phyloP scores from a whole-genome alignment of 495 filamentous ascomycete species.

The Penicillium cosmopolitanum region DNA sequence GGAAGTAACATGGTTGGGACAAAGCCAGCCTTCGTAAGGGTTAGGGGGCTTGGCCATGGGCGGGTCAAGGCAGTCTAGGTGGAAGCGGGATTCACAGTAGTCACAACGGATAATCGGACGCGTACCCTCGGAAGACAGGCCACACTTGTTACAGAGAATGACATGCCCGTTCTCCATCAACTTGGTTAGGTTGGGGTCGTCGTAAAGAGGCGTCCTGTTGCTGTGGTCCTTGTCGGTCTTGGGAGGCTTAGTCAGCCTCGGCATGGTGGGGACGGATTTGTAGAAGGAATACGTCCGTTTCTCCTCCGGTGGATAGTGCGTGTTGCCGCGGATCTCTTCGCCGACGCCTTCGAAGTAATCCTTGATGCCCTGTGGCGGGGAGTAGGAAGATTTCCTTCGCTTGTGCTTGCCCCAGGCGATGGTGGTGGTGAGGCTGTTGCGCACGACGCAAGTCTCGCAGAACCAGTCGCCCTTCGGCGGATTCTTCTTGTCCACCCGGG shows the following conservation, averaged over 20 bases:
- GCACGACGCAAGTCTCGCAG: slow-evolving; percentile 72
- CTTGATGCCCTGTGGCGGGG: slow-evolving; percentile 66
- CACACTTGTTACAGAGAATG: slow-evolving; percentile 73
- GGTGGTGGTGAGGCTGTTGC: slow-evolving; percentile 60
- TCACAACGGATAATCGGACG: slow-evolving; percentile 78
- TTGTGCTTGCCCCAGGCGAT: slow-evolving; percentile 58
- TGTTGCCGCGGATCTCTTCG: slow-evolving; percentile 15
- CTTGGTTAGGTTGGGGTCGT: slow-evolving; percentile 51
- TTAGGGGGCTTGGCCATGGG: slow-evolving; percentile 77
- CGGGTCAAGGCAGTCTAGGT: slow-evolving; percentile 88
- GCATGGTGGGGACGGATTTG: slow-evolving; percentile 31
- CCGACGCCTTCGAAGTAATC: slow-evolving; percentile 50
- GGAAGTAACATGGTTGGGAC: slow-evolving; percentile 80
- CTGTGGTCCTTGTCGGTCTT: slow-evolving; percentile 8
- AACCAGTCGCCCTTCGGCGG: slow-evolving; percentile 78
- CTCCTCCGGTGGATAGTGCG: slow-evolving; percentile 7
- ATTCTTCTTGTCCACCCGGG: slow-evolving; percentile 66
- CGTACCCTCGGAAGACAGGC: slow-evolving; percentile 56
- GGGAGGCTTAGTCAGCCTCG: slow-evolving; percentile 35
- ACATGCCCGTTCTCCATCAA: slow-evolving; percentile 67
- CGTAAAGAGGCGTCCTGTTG: slow-evolving; percentile 20
- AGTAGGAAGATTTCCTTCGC: slow-evolving; percentile 72
- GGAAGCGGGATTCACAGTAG: slow-evolving; percentile 79
- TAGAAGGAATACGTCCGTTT: slow-evolving; percentile 22
- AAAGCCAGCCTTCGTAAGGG: slow-evolving; percentile 75